Conservation (phyloP, 1,284 basidiomycete species). For the Hypsizygus ulmarius region DNA sequence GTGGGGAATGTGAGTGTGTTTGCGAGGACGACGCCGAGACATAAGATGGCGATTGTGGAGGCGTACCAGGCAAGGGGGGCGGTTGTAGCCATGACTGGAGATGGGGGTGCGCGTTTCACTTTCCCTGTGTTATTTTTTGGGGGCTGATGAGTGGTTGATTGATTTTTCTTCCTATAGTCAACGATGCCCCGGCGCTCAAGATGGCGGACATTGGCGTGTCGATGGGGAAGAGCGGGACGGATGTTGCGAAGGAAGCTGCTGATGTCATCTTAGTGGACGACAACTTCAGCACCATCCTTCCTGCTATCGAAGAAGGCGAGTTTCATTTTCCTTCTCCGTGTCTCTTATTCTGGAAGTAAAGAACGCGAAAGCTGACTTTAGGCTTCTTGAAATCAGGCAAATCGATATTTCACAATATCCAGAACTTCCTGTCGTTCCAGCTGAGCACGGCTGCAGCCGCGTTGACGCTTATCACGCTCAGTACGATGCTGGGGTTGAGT, state of each 20-base stretch:
- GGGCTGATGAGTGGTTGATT: slow-evolving; percentile 3
- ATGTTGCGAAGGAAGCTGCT: slow-evolving; percentile 97
- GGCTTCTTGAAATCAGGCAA: slow-evolving; percentile 55
- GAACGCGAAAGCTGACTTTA: no score
- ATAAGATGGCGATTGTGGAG: slow-evolving; percentile 96
- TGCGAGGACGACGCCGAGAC: slow-evolving; percentile 91
- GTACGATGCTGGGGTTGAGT: slow-evolving; percentile 84
- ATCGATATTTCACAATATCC: slow-evolving; percentile 98
- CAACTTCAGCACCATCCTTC: slow-evolving; percentile 92
- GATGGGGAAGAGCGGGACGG: slow-evolving; percentile 96
- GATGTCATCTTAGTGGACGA: slow-evolving; percentile 98
- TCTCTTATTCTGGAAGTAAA: no score
- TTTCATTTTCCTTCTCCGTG: slow-evolving; percentile 7
- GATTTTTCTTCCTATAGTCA: slow-evolving; percentile 63
- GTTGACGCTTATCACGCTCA: slow-evolving; percentile 90
- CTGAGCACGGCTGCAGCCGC: slow-evolving; percentile 96
- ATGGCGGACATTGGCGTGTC: slow-evolving; percentile 98
- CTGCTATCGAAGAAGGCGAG: slow-evolving; percentile 92
- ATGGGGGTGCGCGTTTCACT: slow-evolving; percentile 54
- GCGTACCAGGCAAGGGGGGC: slow-evolving; percentile 87
- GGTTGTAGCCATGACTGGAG: slow-evolving; percentile 97
- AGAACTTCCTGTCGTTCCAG: slow-evolving; percentile 97
- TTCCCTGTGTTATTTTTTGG: slow-evolving; percentile 4
- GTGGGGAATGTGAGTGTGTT: slow-evolving; percentile 88
- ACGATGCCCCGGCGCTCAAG: slow-evolving; percentile 95